A percentile compares a stretch with the other conserved stretches of the same genome.
These are phyloP conservation scores for Benincasa hispida DNA, from an alignment of 306 rosid species.

Conservation along the genomic window DNA sequence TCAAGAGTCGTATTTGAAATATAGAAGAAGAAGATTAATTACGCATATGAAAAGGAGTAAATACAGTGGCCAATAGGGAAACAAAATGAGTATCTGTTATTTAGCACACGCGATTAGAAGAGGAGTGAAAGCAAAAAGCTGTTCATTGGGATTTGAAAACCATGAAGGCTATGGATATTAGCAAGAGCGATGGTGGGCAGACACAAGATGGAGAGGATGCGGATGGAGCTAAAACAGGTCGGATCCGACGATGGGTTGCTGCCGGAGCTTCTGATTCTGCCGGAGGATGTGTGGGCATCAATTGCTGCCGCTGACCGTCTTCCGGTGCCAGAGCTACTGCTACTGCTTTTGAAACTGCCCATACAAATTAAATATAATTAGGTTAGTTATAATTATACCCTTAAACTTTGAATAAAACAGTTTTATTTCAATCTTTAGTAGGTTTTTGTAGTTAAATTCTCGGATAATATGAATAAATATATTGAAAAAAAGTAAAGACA, in stretches of 20 bases:
- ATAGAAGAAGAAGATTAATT: too few species aligned
- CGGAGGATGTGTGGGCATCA: not conserved
- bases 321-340: not conserved
- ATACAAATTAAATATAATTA: not conserved
- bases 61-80: not conserved
- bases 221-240: not conserved
- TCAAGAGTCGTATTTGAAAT: too few species aligned
- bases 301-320: not conserved
- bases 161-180: not conserved
- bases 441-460: not conserved
- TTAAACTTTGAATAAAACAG: not conserved
- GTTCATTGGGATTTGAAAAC: not conserved
- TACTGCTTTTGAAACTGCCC: conserved; percentile 1
- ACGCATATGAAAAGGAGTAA: too few species aligned
- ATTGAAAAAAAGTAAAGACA: too few species aligned
- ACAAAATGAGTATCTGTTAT: not conserved
- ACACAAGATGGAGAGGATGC: not conserved
- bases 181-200: not conserved
- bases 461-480: too few species aligned
- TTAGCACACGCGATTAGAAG: not conserved
- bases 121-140: not conserved
- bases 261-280: not conserved
- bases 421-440: not conserved
- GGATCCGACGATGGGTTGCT: conserved; percentile 1
- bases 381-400: not conserved